phyloP scores from a whole-genome alignment of 2,329 filamentous ascomycete species.

The Didymella segeticola region DNA sequence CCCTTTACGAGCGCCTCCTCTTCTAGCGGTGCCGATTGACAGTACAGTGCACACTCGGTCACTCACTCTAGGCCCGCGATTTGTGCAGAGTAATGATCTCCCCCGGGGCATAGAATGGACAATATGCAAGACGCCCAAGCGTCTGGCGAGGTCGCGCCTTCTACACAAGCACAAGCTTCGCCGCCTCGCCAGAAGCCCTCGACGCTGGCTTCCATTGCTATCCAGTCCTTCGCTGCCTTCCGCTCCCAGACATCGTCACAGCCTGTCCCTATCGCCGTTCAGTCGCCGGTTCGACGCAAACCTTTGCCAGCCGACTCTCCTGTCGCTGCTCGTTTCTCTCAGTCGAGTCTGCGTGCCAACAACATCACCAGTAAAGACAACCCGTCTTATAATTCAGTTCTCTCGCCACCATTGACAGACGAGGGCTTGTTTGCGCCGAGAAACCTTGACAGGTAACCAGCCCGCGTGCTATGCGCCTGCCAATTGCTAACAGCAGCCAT shows the following conservation, averaged over 20 bases:
- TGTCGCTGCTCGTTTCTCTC: slow-evolving; percentile 53
- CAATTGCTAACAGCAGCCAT: slow-evolving; percentile 23
- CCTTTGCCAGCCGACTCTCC: slow-evolving; percentile 61
- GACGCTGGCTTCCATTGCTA: slow-evolving; percentile 49
- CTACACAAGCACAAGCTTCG: slow-evolving; percentile 25
- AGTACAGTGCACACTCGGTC: slow-evolving; percentile 25
- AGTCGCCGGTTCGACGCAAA: slow-evolving; percentile 59
- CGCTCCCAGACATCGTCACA: slow-evolving; percentile 52
- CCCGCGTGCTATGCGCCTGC: background rate
- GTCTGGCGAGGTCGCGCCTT: slow-evolving; percentile 31
- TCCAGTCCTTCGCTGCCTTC: slow-evolving; percentile 54
- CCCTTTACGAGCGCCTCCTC: slow-evolving; percentile 38
- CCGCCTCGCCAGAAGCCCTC: slow-evolving; percentile 43
- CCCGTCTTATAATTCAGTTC: slow-evolving; percentile 30
- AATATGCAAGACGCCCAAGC: slow-evolving; percentile 46
- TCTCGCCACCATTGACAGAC: slow-evolving; percentile 43
- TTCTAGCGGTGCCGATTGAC: slow-evolving; percentile 29
- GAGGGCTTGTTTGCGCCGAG: slow-evolving; percentile 45
- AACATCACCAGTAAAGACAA: slow-evolving; percentile 42
- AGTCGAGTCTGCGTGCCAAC: slow-evolving; percentile 51
- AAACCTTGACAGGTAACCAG: slow-evolving; percentile 49
- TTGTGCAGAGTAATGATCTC: slow-evolving; percentile 48
- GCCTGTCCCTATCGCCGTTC: slow-evolving; percentile 42
- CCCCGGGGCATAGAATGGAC: slow-evolving; percentile 29
- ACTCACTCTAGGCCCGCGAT: slow-evolving; percentile 30